These are phyloP conservation scores for Fusarium sp. DNA, from an alignment of 2,329 filamentous ascomycete species.

Conservation along the genomic window DNA sequence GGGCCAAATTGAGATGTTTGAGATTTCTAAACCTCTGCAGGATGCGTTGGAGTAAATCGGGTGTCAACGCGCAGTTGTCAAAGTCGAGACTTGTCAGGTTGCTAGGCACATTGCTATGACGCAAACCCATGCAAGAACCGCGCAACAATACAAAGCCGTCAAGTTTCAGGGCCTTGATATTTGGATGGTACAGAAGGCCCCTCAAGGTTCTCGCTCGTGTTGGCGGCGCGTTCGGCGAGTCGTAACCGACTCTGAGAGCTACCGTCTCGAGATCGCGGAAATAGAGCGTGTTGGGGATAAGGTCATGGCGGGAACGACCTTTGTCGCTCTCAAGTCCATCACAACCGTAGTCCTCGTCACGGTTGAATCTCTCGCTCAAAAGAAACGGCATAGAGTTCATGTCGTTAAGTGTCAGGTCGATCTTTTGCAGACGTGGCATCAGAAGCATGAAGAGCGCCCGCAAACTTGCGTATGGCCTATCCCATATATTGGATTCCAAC, in stretches of 20 bases:
- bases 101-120: neutral
- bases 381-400: neutral
- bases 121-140: neutral
- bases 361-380: neutral
- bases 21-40: neutral
- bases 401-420: neutral
- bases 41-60: neutral
- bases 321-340: neutral
- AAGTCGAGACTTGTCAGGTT: neutral
- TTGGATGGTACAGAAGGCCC: neutral
- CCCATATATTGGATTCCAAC: neutral
- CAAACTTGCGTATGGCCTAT: neutral
- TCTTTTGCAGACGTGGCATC: neutral
- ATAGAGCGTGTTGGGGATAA: neutral
- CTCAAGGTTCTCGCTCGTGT: neutral
- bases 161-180: neutral
- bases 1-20: neutral
- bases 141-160: neutral
- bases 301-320: no score
- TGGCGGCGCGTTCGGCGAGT: no score
- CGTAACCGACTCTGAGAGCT: neutral
- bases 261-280: conserved; percentile 2
- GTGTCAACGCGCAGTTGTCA: neutral
- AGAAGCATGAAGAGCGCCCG: neutral
- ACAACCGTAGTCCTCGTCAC: neutral